These are phyloP conservation scores for Penicillium antarcticum DNA, from an alignment of 495 filamentous ascomycete species.

Conservation along the genomic window DNA sequence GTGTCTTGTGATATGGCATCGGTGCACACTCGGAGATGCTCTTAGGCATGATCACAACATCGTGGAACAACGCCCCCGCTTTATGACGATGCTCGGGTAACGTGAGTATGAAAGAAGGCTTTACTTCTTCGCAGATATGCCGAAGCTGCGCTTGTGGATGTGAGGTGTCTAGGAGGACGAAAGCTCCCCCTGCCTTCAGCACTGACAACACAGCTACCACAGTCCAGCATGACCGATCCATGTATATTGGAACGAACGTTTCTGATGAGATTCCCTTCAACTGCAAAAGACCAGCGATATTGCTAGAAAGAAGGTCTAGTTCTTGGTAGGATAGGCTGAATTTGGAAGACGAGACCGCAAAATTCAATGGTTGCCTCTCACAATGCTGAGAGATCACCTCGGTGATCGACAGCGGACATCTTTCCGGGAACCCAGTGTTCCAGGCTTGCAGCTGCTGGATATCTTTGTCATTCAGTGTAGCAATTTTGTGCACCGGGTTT, in stretches of 20 bases:
- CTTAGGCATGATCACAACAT: no score
- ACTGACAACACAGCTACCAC: conserved; percentile 36
- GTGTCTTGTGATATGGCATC: no score
- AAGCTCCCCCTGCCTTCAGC: conserved; percentile 44
- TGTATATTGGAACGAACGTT: conserved; percentile 40
- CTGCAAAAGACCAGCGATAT: conserved; percentile 9
- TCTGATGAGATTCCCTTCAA: conserved; percentile 31
- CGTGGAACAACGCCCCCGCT: no score
- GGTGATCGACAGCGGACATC: no score
- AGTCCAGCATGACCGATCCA: conserved; percentile 43
- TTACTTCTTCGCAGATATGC: conserved; percentile 3
- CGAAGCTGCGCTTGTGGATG: conserved; percentile 32
- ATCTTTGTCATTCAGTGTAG: conserved; percentile 6
- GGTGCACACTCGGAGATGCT: no score
- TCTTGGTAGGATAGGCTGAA: conserved; percentile 21
- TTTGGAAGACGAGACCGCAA: conserved; percentile 11
- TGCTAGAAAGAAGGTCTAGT: conserved; percentile 1
- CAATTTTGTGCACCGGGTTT: background rate
- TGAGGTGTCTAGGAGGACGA: conserved; percentile 45
- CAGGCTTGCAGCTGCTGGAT: background rate
- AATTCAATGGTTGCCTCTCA: no score
- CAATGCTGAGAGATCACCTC: no score
- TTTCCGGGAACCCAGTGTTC: conserved; percentile 2
- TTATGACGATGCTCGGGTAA: no score
- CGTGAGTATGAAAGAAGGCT: conserved; percentile 17